Evolutionary conservation across 1,284 basidiomycete species (phyloP).

Genomic region (Trametes sp.): DNA sequence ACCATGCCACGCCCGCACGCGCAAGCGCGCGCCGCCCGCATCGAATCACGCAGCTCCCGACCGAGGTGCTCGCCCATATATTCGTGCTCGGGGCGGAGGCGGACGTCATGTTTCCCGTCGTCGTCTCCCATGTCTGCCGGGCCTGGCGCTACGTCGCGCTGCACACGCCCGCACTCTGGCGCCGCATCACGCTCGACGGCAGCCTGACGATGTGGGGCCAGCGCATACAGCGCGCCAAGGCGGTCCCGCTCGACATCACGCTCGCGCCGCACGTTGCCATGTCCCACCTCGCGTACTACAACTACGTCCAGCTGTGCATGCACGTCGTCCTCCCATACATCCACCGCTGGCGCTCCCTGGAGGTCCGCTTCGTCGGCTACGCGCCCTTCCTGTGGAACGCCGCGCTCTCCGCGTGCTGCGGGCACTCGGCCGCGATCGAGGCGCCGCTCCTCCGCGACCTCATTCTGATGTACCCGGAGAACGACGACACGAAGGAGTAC

Average conservation of each 20-base stretch:
- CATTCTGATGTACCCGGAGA: conserved; percentile 62
- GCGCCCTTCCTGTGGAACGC: conserved; percentile 72
- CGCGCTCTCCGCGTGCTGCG: conserved; percentile 59
- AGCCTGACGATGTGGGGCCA: conserved; percentile 64
- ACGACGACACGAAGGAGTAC: conserved; percentile 73
- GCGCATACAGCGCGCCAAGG: conserved; percentile 61
- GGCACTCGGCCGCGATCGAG: conserved; percentile 43
- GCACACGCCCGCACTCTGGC: conserved; percentile 66
- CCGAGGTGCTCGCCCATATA: conserved; percentile 66
- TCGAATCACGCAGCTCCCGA: conserved; percentile 61
- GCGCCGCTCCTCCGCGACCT: conserved; percentile 62
- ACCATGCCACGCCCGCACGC: conserved; percentile 20
- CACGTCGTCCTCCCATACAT: conserved; percentile 60
- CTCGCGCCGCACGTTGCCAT: conserved; percentile 40
- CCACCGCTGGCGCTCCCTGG: conserved; percentile 64
- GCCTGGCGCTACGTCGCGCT: conserved; percentile 66
- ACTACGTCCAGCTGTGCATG: conserved; percentile 65
- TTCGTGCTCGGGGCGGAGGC: conserved; percentile 66
- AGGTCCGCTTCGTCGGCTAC: conserved; percentile 61
- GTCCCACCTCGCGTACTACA: conserved; percentile 40
- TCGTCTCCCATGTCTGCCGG: conserved; percentile 69
- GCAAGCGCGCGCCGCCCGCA: conserved; percentile 40
- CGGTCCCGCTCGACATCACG: conserved; percentile 64
- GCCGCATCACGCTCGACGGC: conserved; percentile 57
- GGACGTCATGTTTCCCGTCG: conserved; percentile 61